phyloP scores from a whole-genome alignment of 192 early-diverging fungal genomes.

The Obelidium mucronatum region DNA sequence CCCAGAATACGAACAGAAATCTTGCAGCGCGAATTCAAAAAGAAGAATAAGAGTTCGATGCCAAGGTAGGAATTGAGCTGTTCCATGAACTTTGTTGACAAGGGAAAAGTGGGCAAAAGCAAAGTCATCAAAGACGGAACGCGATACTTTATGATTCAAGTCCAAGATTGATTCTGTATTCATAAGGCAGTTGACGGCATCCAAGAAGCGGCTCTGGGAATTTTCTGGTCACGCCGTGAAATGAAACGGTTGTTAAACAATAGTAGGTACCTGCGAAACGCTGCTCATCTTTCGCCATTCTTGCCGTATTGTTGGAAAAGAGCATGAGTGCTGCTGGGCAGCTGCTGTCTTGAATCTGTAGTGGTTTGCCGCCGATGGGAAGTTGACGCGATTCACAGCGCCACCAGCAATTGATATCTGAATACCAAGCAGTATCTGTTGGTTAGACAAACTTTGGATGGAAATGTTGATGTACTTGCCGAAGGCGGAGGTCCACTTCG shows the following conservation, averaged over 20 bases:
- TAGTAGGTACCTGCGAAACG: neutral
- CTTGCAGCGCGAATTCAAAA: slow-evolving; percentile 35
- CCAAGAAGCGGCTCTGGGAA: slow-evolving; percentile 12
- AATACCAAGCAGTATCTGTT: no score
- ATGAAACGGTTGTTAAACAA: no score
- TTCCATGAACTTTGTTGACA: slow-evolving; percentile 6
- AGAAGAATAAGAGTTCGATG: slow-evolving; percentile 35
- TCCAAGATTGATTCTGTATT: slow-evolving; percentile 5
- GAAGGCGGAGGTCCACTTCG: no score
- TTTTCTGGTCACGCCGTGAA: no score
- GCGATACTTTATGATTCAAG: neutral
- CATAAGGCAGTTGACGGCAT: slow-evolving; percentile 29
- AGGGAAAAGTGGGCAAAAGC: neutral
- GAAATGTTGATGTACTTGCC: no score
- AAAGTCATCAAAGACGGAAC: slow-evolving; percentile 24
- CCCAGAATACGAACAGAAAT: slow-evolving; percentile 19
- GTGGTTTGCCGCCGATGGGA: neutral
- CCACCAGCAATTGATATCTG: neutral
- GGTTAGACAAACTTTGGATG: no score
- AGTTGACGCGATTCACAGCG: neutral
- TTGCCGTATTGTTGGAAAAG: slow-evolving; percentile 1
- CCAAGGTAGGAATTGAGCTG: slow-evolving; percentile 36
- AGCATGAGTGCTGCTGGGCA: neutral
- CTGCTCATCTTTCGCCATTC: slow-evolving; percentile 22
- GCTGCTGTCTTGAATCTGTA: neutral